Percentiles rank a stretch among this genome's conserved stretches.
These are phyloP conservation scores for Zea luxurians DNA, from an alignment of 176 grass and related monocot genomes.

Conservation along the genomic window DNA sequence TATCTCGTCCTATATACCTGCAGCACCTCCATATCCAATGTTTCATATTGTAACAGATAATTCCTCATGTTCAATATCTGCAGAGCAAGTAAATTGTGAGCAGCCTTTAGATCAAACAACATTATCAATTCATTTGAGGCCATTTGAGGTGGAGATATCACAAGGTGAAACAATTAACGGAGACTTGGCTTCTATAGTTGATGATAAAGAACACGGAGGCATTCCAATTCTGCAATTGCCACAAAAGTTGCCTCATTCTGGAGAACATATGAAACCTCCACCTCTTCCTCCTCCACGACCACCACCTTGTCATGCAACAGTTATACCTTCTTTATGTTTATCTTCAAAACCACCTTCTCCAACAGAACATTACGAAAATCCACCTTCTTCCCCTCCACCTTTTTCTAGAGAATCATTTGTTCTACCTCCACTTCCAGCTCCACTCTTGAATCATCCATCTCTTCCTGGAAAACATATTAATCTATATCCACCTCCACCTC, in stretches of 20 bases:
- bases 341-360: neutral
- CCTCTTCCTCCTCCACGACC: constrained; percentile 3
- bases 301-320: neutral
- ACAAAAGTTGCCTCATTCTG: neutral
- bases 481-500: neutral
- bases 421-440: neutral
- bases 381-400: constrained; percentile 7
- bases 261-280: neutral
- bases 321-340: neutral
- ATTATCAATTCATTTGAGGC: constrained; percentile 21
- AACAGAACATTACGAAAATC: constrained; percentile 2
- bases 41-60: constrained; percentile 18
- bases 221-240: constrained; percentile 39
- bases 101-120: constrained; percentile 10
- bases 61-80: constrained; percentile 27
- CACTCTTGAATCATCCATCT: neutral
- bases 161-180: constrained; percentile 5
- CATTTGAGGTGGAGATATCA: constrained; percentile 29
- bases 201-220: constrained; percentile 30
- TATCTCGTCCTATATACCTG: neutral
- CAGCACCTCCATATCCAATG: neutral
- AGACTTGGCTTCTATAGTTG: neutral
- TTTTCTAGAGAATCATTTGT: neutral
- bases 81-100: constrained; percentile 1
- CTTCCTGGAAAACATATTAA: constrained; percentile 1